phyloP scores from a whole-genome alignment of 2,329 filamentous ascomycete species.

The Ilyonectria robusta region DNA sequence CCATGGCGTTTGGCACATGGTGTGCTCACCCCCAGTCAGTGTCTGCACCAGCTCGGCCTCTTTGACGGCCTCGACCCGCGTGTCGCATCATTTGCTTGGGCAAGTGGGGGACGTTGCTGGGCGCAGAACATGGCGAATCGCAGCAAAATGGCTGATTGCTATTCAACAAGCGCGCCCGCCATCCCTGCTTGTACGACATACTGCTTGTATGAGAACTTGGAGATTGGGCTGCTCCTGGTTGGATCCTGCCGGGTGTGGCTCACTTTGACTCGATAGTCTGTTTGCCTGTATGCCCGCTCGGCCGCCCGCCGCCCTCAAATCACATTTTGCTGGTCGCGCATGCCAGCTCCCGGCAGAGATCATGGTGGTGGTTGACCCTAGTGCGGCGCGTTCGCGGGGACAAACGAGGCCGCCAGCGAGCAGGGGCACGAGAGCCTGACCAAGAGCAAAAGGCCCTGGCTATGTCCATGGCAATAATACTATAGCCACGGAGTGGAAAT shows the following conservation, averaged over 20 bases:
- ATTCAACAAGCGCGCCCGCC: constrained; percentile 33
- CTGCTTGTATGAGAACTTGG: constrained; percentile 23
- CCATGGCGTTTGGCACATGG: constrained; percentile 41
- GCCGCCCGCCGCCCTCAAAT: constrained; percentile 13
- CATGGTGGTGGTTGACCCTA: constrained; percentile 17
- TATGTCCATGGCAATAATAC: constrained; percentile 19
- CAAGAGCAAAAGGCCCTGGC: constrained; percentile 15
- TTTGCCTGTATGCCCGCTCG: constrained; percentile 8
- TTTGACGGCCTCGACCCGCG: constrained; percentile 42
- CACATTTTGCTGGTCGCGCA: constrained; percentile 16
- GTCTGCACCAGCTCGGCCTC: constrained; percentile 36
- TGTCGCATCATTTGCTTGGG: constrained; percentile 46
- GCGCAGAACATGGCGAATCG: constrained; percentile 34
- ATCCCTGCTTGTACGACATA: constrained; percentile 37
- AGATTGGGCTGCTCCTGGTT: constrained; percentile 14
- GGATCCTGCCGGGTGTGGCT: constrained; percentile 24
- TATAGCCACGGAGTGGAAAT: constrained; percentile 31
- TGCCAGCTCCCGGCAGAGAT: constrained; percentile 18
- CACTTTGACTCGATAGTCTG: constrained; percentile 24
- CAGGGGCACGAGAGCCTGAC: constrained; percentile 22
- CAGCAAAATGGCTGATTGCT: constrained; percentile 28
- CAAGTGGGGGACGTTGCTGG: constrained; percentile 37
- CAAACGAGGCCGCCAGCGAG: constrained; percentile 15
- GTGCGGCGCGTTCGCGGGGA: constrained; percentile 23
- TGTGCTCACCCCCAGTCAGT: constrained; percentile 42